Evolutionary conservation across 371 early-diverging fungal genomes (phyloP).

Genomic region (Coelomomyces lativittatus): DNA sequence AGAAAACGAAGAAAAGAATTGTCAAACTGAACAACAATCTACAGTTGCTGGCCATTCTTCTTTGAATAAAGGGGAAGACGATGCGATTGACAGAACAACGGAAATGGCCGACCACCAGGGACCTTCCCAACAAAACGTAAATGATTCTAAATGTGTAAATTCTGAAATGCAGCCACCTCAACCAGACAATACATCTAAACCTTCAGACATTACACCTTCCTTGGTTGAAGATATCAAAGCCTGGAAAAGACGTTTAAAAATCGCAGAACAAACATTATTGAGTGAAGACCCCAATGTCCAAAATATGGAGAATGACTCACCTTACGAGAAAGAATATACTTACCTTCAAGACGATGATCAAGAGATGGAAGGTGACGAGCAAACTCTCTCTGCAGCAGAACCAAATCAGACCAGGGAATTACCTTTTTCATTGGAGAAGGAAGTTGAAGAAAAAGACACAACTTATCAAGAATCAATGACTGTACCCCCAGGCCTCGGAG

Average conservation of each 20-base stretch:
- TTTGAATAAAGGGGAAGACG: background rate
- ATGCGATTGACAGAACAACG: background rate
- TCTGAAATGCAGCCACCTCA: background rate
- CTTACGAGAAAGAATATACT: slow-evolving; percentile 13
- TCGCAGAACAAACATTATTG: background rate
- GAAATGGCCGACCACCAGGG: background rate
- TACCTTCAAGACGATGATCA: slow-evolving; percentile 6
- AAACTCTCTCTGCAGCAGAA: slow-evolving; percentile 15
- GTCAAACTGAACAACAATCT: slow-evolving; percentile 10
- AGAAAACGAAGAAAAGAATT: slow-evolving; percentile 12
- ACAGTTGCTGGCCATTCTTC: background rate
- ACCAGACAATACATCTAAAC: background rate
- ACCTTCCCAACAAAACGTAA: background rate
- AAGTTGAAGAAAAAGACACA: too few relatives aligned
- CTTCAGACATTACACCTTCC: background rate
- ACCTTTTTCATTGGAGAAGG: too few relatives aligned
- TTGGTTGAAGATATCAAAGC: background rate
- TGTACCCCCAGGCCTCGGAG: too few relatives aligned
- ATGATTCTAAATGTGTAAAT: background rate
- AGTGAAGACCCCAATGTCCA: background rate
- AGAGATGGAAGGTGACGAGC: slow-evolving; percentile 10
- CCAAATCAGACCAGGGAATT: too few relatives aligned
- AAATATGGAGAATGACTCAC: too few relatives aligned
- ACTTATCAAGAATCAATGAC: too few relatives aligned
- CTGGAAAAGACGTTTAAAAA: background rate